phyloP scores from a whole-genome alignment of 495 filamentous ascomycete genomes.

The Daldinia childiae region DNA sequence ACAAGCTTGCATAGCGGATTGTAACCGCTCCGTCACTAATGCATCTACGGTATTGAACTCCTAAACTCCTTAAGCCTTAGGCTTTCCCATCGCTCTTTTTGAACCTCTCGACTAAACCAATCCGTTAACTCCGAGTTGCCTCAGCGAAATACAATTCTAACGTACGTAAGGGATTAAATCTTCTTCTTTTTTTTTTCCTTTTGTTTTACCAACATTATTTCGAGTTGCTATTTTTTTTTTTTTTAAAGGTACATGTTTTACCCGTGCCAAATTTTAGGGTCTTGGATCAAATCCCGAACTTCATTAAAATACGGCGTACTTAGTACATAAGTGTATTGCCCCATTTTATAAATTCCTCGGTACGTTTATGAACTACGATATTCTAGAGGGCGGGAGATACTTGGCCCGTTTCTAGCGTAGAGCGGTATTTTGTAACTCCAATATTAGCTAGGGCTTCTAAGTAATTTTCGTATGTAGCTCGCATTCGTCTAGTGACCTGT shows the following conservation, averaged over 20 bases:
- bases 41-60: constrained; percentile 27
- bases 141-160: neutral
- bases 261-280: neutral
- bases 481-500: neutral
- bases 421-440: neutral
- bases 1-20: constrained; percentile 41
- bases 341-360: constrained; percentile 8
- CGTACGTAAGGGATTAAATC: neutral
- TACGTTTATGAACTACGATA: neutral
- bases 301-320: constrained; percentile 10
- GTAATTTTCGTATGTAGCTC: neutral
- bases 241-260: neutral
- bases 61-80: neutral
- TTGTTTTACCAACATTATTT: neutral
- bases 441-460: too few relatives aligned
- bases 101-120: neutral
- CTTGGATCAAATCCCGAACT: constrained; percentile 23
- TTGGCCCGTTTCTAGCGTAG: constrained; percentile 19
- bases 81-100: neutral
- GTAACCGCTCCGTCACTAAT: constrained; percentile 35
- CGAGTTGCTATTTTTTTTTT: neutral
- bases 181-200: neutral
- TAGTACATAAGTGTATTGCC: neutral
- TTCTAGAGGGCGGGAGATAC: constrained; percentile 15
- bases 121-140: constrained; percentile 33